Evolutionary conservation across 2,329 filamentous ascomycete species (phyloP).

Genomic region (Xylariales sp.): DNA sequence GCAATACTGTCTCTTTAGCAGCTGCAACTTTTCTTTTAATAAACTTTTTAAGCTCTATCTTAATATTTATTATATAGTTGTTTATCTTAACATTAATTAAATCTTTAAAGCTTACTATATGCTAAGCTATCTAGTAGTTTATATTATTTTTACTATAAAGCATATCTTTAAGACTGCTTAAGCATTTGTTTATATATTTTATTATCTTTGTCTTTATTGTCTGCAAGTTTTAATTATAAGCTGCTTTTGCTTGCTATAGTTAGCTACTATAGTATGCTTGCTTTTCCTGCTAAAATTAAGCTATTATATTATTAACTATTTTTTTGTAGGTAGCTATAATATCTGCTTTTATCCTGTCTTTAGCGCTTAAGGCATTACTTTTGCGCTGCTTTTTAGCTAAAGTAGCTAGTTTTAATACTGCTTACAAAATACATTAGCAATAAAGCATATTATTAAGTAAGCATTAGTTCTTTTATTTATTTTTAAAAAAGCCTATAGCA

Average conservation of each 20-base stretch:
- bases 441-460: slow-evolving; percentile 8
- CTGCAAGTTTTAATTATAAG: background rate
- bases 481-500: slow-evolving; percentile 4
- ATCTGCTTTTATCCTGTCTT: slow-evolving; percentile 9
- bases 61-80: background rate
- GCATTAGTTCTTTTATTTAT: slow-evolving; percentile 10
- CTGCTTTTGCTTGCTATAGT: slow-evolving; percentile 1
- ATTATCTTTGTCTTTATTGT: background rate
- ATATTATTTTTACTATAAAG: background rate
- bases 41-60: slow-evolving; percentile 7
- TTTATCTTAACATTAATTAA: slow-evolving; percentile 14
- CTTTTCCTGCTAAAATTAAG: slow-evolving; percentile 11
- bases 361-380: slow-evolving; percentile 5
- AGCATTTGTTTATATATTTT: background rate
- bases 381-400: slow-evolving; percentile 15
- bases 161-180: slow-evolving; percentile 9
- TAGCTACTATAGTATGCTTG: slow-evolving; percentile 16
- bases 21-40: slow-evolving; percentile 9
- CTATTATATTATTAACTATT: slow-evolving; percentile 8
- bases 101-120: slow-evolving; percentile 9
- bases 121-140: slow-evolving; percentile 12
- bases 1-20: slow-evolving; percentile 9
- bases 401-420: slow-evolving; percentile 9
- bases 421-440: slow-evolving; percentile 3
- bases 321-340: slow-evolving; percentile 10